Conservation (phyloP, 1,139 yeast species). For the Protomyces pachydermus region DNA sequence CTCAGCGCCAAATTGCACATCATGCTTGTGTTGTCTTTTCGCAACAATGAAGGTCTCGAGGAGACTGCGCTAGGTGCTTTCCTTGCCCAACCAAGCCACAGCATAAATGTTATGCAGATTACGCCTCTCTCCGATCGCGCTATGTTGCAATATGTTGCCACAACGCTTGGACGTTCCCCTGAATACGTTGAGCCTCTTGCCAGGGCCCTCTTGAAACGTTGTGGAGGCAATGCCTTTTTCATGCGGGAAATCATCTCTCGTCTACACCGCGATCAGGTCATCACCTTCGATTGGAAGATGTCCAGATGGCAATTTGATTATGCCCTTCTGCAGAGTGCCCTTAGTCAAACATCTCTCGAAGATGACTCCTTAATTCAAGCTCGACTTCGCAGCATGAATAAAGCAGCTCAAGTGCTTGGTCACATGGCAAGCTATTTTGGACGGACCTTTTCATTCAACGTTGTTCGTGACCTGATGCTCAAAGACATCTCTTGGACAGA, state of each 20-base stretch:
- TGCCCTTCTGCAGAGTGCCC: slow-evolving; percentile 9
- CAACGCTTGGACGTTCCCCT: slow-evolving; percentile 27
- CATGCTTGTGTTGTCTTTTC: slow-evolving; percentile 28
- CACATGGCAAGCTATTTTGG: slow-evolving; percentile 31
- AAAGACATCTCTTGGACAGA: slow-evolving; percentile 6
- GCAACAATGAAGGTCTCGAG: slow-evolving; percentile 23
- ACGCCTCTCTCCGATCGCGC: slow-evolving; percentile 7
- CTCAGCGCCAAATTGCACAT: slow-evolving; percentile 27
- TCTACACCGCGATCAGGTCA: slow-evolving; percentile 12
- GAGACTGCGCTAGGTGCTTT: neutral
- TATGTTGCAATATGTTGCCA: slow-evolving; percentile 15
- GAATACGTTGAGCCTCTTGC: slow-evolving; percentile 26
- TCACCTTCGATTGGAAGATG: slow-evolving; percentile 27
- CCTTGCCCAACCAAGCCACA: neutral
- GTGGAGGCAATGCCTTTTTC: slow-evolving; percentile 30
- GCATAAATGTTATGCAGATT: slow-evolving; percentile 5
- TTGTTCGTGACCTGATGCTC: slow-evolving; percentile 29
- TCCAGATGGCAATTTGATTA: slow-evolving; percentile 27
- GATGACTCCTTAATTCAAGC: slow-evolving; percentile 28
- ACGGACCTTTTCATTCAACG: slow-evolving; percentile 28
- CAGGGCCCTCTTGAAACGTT: slow-evolving; percentile 12
- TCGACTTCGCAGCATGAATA: slow-evolving; percentile 30
- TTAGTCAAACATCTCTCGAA: slow-evolving; percentile 19
- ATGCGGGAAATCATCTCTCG: slow-evolving; percentile 26
- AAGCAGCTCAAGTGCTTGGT: slow-evolving; percentile 27